These are phyloP conservation scores for Sparassis latifolia DNA, from an alignment of 1,284 basidiomycete genomes.

Conservation along the genomic window DNA sequence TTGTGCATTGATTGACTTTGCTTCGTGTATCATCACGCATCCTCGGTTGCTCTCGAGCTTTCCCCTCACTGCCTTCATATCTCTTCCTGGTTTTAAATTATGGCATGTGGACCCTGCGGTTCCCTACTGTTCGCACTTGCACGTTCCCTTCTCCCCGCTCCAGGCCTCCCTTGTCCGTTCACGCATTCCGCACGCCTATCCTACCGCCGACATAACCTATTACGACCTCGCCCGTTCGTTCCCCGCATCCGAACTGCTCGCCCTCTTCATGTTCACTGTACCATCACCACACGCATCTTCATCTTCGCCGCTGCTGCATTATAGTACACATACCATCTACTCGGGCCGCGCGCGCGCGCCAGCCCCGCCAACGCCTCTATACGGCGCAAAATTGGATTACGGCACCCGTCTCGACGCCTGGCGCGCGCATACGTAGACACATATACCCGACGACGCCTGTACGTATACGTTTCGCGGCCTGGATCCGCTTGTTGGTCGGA, in stretches of 20 bases:
- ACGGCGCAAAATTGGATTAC: slow-evolving; percentile 27
- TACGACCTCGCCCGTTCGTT: background rate
- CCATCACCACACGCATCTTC: background rate
- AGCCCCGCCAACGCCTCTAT: slow-evolving; percentile 38
- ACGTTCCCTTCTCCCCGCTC: slow-evolving; percentile 3
- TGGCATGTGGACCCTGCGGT: background rate
- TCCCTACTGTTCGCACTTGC: background rate
- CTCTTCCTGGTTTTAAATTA: background rate
- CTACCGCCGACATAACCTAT: no score
- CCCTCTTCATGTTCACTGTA: background rate
- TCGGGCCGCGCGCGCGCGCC: slow-evolving; percentile 28
- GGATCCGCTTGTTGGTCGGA: no score
- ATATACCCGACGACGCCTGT: no score
- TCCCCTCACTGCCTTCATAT: background rate
- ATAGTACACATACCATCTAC: no score
- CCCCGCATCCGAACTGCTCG: background rate
- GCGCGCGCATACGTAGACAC: no score
- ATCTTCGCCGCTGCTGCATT: background rate
- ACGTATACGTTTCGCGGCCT: no score
- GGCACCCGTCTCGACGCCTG: background rate
- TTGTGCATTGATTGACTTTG: background rate
- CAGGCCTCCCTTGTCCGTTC: no score
- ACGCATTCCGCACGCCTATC: no score
- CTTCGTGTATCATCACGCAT: slow-evolving; percentile 1
- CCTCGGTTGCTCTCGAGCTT: slow-evolving; percentile 4